Evolutionary conservation across 192 early-diverging fungal genomes (phyloP).

Genomic region (Coemansia sp.): DNA sequence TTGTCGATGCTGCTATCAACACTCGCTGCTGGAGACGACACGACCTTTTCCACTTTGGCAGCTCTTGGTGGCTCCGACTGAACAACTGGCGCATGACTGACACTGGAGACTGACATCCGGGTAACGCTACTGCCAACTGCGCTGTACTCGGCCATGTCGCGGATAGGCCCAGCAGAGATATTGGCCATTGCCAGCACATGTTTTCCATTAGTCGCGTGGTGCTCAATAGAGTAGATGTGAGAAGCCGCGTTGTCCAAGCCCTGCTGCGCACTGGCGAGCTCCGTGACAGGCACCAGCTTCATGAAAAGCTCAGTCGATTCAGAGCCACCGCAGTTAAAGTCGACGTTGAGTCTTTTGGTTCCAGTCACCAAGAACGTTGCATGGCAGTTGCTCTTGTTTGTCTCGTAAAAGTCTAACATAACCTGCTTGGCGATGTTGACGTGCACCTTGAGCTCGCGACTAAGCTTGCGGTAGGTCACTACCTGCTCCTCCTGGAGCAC

Average conservation of each 20-base stretch:
- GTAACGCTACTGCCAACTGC: conserved; percentile 38
- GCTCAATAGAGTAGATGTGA: conserved; percentile 47
- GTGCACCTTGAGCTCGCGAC: conserved; percentile 49
- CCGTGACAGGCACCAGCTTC: conserved; percentile 29
- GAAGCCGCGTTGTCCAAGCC: conserved; percentile 19
- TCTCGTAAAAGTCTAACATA: conserved; percentile 37
- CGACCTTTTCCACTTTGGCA: background rate
- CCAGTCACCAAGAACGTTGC: conserved; percentile 43
- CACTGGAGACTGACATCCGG: background rate
- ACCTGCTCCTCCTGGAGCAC: conserved; percentile 43
- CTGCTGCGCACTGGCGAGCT: conserved; percentile 19
- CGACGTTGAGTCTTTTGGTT: background rate
- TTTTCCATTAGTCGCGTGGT: conserved; percentile 4
- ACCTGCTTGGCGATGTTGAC: conserved; percentile 44
- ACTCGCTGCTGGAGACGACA: background rate
- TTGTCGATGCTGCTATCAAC: background rate
- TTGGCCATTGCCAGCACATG: conserved; percentile 37
- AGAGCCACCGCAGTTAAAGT: background rate
- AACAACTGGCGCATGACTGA: background rate
- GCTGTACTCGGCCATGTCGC: conserved; percentile 32
- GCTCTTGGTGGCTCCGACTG: conserved; percentile 2
- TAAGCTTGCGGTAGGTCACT: conserved; percentile 52
- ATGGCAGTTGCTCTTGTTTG: conserved; percentile 29
- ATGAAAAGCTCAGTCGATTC: conserved; percentile 19
- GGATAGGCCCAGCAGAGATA: conserved; percentile 30